phyloP scores from a whole-genome alignment of 208 protist genomes.

The Crithidia mellificae region DNA sequence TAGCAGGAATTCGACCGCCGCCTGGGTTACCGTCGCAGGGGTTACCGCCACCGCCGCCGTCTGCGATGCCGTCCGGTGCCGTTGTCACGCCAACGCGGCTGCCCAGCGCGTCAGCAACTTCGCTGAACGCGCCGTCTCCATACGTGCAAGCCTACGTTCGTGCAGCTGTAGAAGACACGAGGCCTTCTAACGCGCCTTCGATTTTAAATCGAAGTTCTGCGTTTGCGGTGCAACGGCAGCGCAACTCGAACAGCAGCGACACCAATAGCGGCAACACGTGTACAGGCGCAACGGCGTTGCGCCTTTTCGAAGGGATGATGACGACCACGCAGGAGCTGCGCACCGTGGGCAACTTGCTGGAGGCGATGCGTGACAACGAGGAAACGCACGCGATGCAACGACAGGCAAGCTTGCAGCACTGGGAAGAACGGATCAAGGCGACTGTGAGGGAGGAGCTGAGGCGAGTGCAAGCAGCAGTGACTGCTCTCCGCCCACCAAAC shows the following conservation, averaged over 20 bases:
- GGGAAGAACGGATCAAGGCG: constrained; percentile 28
- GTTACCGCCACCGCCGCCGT: not conserved
- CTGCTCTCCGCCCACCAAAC: not conserved
- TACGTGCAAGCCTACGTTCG: constrained; percentile 12
- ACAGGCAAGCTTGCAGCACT: constrained; percentile 25
- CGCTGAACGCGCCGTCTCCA: constrained; percentile 1
- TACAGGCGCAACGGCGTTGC: not conserved
- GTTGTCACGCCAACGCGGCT: not conserved
- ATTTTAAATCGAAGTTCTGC: no score
- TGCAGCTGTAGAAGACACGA: not conserved
- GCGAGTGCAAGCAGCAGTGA: constrained; percentile 4
- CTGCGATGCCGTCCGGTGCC: not conserved
- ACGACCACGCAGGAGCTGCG: constrained; percentile 42
- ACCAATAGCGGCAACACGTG: not conserved
- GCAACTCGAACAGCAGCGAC: not conserved
- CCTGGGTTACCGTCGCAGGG: not conserved
- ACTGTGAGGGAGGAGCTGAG: constrained; percentile 26
- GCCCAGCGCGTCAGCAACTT: no score
- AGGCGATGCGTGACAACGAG: constrained; percentile 39
- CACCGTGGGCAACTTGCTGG: constrained; percentile 53
- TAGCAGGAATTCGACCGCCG: constrained; percentile 2
- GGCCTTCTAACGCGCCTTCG: not conserved
- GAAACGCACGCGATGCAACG: constrained; percentile 15
- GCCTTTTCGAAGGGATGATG: constrained; percentile 17
- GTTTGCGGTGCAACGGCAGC: no score